Evolutionary conservation across 2,329 filamentous ascomycete genomes (phyloP).

Genomic region (Cladosporium sp.): DNA sequence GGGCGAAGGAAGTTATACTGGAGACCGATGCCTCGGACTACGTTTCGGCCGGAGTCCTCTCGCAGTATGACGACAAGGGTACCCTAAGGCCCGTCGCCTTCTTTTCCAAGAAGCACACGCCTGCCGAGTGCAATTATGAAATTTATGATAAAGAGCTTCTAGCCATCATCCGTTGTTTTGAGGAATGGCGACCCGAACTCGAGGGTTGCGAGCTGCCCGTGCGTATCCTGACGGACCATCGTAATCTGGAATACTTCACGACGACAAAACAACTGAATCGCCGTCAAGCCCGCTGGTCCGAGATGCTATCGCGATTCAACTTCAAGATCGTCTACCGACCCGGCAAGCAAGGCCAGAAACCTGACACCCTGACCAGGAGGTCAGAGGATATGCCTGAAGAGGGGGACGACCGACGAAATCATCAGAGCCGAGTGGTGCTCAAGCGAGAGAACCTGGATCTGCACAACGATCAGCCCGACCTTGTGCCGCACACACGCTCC

Average conservation of each 20-base stretch:
- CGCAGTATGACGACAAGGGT: slow-evolving; percentile 13
- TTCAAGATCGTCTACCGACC: slow-evolving; percentile 26
- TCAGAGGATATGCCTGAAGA: slow-evolving; percentile 5
- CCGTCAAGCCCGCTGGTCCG: slow-evolving; percentile 25
- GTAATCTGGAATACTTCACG: slow-evolving; percentile 30
- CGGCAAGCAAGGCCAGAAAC: slow-evolving; percentile 18
- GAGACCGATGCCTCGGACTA: neutral
- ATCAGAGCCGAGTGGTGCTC: neutral
- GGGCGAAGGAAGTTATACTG: neutral
- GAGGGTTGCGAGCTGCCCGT: slow-evolving; percentile 15
- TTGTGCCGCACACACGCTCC: neutral
- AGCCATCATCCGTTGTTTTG: slow-evolving; percentile 28
- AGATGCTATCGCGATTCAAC: slow-evolving; percentile 23
- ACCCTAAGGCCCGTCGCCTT: slow-evolving; percentile 18
- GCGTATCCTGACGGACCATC: slow-evolving; percentile 28
- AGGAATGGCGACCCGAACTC: slow-evolving; percentile 25
- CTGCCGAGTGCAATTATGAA: slow-evolving; percentile 29
- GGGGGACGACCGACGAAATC: neutral
- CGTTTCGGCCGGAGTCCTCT: slow-evolving; percentile 10
- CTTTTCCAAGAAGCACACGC: slow-evolving; percentile 20
- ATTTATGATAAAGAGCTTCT: slow-evolving; percentile 36
- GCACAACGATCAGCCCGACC: neutral
- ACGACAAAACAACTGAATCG: slow-evolving; percentile 28
- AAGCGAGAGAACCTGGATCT: neutral
- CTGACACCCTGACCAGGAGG: slow-evolving; percentile 17